Conservation (phyloP, 2,329 filamentous ascomycete genomes). For the Cladophialophora exuberans region DNA sequence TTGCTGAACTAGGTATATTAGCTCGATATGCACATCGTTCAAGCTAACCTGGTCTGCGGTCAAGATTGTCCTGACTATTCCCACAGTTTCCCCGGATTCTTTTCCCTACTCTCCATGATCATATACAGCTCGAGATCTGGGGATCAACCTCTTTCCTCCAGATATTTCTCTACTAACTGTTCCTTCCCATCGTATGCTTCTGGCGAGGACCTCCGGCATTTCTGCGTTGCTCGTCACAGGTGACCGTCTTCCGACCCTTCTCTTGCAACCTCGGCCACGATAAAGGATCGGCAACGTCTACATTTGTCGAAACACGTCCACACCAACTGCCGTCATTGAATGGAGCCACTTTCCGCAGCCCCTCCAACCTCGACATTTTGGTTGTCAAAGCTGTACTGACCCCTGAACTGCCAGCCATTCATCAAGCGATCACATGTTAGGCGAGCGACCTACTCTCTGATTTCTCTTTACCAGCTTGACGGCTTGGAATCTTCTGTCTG, state of each 20-base stretch:
- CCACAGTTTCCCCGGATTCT: conserved; percentile 22
- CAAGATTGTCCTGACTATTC: conserved; percentile 6
- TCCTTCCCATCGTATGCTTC: neutral
- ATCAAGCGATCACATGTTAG: neutral
- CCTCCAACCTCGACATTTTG: neutral
- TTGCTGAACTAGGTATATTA: conserved; percentile 7
- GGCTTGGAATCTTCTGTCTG: neutral
- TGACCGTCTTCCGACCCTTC: neutral
- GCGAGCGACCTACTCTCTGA: neutral
- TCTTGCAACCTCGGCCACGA: conserved; percentile 4
- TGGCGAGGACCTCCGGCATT: neutral
- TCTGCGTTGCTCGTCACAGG: neutral
- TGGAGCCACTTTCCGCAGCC: neutral
- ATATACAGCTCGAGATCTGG: conserved; percentile 3
- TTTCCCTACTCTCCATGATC: neutral
- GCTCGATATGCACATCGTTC: conserved; percentile 12
- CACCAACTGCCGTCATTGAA: conserved; percentile 1
- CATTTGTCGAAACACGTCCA: neutral
- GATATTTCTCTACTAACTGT: neutral
- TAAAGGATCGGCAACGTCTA: neutral
- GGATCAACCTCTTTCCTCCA: neutral
- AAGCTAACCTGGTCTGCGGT: conserved; percentile 6
- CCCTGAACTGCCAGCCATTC: neutral
- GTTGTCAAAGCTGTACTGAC: neutral
- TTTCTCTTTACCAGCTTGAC: neutral